These are phyloP conservation scores for Penicillium parvum DNA, from an alignment of 495 filamentous ascomycete genomes.

Conservation along the genomic window DNA sequence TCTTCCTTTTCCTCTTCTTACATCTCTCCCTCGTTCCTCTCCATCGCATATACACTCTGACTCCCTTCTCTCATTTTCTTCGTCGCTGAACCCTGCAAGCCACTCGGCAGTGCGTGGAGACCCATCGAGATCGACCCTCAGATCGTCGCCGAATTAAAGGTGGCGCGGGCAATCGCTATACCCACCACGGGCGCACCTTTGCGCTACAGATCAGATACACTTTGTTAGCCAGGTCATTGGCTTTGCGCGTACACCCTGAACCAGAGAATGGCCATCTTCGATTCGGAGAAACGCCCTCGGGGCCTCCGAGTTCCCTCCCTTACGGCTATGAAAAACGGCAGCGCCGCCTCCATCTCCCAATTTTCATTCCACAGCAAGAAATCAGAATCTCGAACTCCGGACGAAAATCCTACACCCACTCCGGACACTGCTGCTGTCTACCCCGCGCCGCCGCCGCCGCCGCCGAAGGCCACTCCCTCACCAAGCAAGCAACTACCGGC, in stretches of 20 bases:
- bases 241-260: no score
- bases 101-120: not conserved
- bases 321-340: slow-evolving; percentile 28
- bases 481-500: slow-evolving; percentile 35
- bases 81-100: not conserved
- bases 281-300: slow-evolving; percentile 37
- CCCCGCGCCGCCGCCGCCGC: slow-evolving; percentile 11
- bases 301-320: slow-evolving; percentile 39
- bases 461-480: slow-evolving; percentile 13
- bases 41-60: slow-evolving; percentile 5
- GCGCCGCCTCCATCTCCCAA: slow-evolving; percentile 17
- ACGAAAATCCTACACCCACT: slow-evolving; percentile 1
- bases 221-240: slow-evolving; percentile 1
- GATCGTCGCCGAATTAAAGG: slow-evolving; percentile 7
- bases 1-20: slow-evolving; percentile 8
- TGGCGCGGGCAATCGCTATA: slow-evolving; percentile 5
- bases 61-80: slow-evolving; percentile 5
- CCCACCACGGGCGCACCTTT: not conserved
- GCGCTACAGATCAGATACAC: not conserved
- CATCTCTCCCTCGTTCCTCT: slow-evolving; percentile 4
- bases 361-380: slow-evolving; percentile 22
- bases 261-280: slow-evolving; percentile 34
- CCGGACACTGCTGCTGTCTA: no score
- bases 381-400: slow-evolving; percentile 12
- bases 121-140: slow-evolving; percentile 1